Evolutionary conservation across 805 yeast species (phyloP), one percentile per base, ranked within the genome.

Genomic region (Brettanomyces anomalus): DNA sequence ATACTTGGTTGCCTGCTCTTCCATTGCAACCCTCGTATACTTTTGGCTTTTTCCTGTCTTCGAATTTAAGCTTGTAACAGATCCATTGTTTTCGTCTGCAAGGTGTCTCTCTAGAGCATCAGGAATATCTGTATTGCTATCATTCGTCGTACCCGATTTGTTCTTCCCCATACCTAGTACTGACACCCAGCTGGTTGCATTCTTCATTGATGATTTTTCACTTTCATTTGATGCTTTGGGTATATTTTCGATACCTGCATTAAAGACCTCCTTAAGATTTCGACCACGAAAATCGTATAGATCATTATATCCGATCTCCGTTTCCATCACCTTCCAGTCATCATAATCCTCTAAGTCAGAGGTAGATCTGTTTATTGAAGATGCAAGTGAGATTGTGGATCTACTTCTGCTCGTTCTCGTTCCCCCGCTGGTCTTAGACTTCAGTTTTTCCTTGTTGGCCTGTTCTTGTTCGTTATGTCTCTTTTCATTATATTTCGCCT

Each of bases 261-360:
- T 60, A 59, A 17, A 57, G 43, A 43, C 58, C 15, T 56, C 56
- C 19, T 77, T 66, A 40, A 79, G 73, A 19, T 79, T 62, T 44
- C 79, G 77, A 4, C 93, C 97, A 53, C 75, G 76, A 20, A 86
- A 85, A 55, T 90, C 85, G 57, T 86, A 90, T 35, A 86, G 73
- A 47, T 86, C 86, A 17, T 56, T 47, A 44, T 76, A 71, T 39
- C 81, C 77, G 3, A 95, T 79, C 24, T 86, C 80, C 0, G 90
- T 79, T 36, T 84, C 82, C 86, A 93, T 88, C 15, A 84, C 77
- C 55, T 83, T 80, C 98, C 98, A 93, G 24, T 72, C 81, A 13
- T 68, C 74, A 31, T 71, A 75, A 15, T 66, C 72, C 18, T 49
- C 56, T 5, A 50, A 43, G 33, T 50, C 58, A 21, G 50, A 50